phyloP scores from a whole-genome alignment of 768 basidiomycete species.

The Cantharellus anzutake region DNA sequence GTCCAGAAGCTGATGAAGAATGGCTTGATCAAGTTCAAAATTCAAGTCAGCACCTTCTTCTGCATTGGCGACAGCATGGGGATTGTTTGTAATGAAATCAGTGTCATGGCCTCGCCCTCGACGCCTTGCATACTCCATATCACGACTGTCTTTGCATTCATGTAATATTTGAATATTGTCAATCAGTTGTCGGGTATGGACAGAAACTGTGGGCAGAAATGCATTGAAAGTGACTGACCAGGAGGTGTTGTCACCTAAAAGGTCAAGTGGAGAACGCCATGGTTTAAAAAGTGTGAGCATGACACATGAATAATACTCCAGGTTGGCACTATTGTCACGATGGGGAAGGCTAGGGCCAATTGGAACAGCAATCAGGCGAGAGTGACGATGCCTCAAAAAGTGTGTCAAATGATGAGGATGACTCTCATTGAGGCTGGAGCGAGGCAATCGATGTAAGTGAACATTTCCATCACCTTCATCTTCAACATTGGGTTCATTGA shows the following conservation, averaged over 20 bases:
- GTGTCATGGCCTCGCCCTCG: background rate
- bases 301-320: conserved; percentile 15
- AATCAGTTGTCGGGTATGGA: background rate
- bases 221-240: conserved; percentile 19
- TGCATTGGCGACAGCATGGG: no score
- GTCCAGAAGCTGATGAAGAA: no score
- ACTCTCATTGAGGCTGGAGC: background rate
- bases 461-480: background rate
- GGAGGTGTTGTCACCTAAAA: conserved; percentile 8
- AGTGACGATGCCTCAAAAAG: conserved; percentile 6
- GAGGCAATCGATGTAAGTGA: background rate
- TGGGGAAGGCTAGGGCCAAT: conserved; percentile 21
- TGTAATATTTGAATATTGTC: background rate
- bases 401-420: conserved; percentile 10
- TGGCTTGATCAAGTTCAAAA: no score
- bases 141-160: background rate
- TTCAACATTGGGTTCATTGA: conserved; percentile 7
- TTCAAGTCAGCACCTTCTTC: no score
- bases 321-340: conserved; percentile 10
- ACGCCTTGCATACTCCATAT: background rate
- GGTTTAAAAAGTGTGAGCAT: conserved; percentile 29
- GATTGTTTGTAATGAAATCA: no score
- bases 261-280: conserved; percentile 17
- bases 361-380: conserved; percentile 16
- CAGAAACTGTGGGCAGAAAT: background rate